Percentiles rank a stretch among this genome's conserved stretches.
Evolutionary conservation across 2,329 filamentous ascomycete genomes (phyloP).

Genomic region (Hypomyces rosellus): DNA sequence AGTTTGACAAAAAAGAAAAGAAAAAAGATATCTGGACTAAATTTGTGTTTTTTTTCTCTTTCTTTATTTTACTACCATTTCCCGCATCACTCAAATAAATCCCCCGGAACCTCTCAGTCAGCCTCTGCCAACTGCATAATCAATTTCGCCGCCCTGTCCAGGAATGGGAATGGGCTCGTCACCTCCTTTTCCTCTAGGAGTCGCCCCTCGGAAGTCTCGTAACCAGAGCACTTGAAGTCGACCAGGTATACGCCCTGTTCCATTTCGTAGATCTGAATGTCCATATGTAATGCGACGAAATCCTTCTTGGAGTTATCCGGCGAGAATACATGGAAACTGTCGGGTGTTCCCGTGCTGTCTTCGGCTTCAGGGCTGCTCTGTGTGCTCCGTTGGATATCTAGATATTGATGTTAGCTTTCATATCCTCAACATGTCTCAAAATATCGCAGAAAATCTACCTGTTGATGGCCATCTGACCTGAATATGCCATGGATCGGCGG

Average conservation of each 20-base stretch:
- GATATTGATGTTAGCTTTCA: slow-evolving; percentile 2
- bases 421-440: slow-evolving; percentile 8
- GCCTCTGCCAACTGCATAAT: slow-evolving; percentile 90
- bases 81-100: too few relatives aligned
- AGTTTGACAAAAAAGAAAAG: too few relatives aligned
- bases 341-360: slow-evolving; percentile 19
- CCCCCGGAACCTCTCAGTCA: slow-evolving; percentile 38
- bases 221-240: slow-evolving; percentile 97
- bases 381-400: slow-evolving; percentile 6
- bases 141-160: slow-evolving; percentile 85
- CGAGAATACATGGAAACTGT: slow-evolving; percentile 33
- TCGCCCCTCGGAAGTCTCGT: slow-evolving; percentile 72
- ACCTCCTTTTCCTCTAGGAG: slow-evolving; percentile 88
- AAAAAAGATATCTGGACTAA: too few relatives aligned
- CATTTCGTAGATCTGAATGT: slow-evolving; percentile 94
- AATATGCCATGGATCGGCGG: slow-evolving; percentile 92
- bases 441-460: slow-evolving; percentile 49
- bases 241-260: slow-evolving; percentile 90
- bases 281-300: slow-evolving; percentile 86
- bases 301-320: slow-evolving; percentile 45
- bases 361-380: slow-evolving; percentile 11
- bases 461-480: slow-evolving; percentile 82
- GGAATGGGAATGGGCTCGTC: slow-evolving; percentile 88
- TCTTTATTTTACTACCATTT: too few relatives aligned
- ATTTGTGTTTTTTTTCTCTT: too few relatives aligned